Base-by-base conservation (phyloP, 331 rosid genomes). In the Malus hybrid region DNA sequence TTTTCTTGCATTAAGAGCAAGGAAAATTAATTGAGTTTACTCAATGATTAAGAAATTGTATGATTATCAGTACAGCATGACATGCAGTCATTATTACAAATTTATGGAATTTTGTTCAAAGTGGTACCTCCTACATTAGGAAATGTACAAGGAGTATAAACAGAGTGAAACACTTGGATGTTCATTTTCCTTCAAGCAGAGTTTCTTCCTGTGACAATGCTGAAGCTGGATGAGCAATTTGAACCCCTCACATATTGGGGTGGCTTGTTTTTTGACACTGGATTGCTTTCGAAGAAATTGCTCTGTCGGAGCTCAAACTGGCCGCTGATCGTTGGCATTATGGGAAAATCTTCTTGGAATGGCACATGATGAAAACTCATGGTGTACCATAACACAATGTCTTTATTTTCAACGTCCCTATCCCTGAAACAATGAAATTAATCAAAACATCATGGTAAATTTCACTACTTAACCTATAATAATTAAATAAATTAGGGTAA, bases 261-360 rank as follows among this genome's bases (percentile, higher is more conserved):
- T 39, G 46, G 46, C 12, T 39, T 39, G 46, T 39, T 39, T 39
- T 39, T 39, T 39, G 3, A 10, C 46, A 84, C 91, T 0, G 89
- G 88, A 70, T 82, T 91, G 76, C 83, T 78, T 63, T 91, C 90
- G 19, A 91, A 91, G 85, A 91, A 91, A 78, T 89, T 87, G 31
- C 88, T 77, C 7, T 91, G 94, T 18, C 85, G 83, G 16, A 89
- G 73, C 79, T 91, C 97, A 67, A 88, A 87, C 32, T 83, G 83
- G 75, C 78, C 63, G 65, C 76, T 85, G 70, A 90, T 39, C 18
- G 86, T 54, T 34, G 90, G 93, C 96, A 90, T 85, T 67, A 82
- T 77, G 0, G 93, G 89, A 29, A 80, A 88, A 29, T 83, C 96
- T 67, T 89, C 91, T 28, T 87, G 90, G 61, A 70, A 65, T 19